These are phyloP conservation scores for Rhodotorula sp. DNA, from an alignment of 1,284 basidiomycete species.

Conservation along the genomic window DNA sequence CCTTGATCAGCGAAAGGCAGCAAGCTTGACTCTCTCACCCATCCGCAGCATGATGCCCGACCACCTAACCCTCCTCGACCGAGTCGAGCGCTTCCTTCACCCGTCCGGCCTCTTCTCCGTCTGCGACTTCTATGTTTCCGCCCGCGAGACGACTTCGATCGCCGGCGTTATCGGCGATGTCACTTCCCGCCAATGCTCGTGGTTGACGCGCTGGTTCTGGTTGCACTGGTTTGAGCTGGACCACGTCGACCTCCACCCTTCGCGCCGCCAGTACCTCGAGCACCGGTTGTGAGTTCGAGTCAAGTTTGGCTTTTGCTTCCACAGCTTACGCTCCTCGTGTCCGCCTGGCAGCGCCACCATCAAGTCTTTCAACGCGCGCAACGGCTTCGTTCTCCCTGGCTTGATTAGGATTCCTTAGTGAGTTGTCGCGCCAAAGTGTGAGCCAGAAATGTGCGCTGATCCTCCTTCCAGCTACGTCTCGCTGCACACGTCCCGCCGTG, in stretches of 20 bases:
- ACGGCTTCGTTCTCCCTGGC: conserved; percentile 67
- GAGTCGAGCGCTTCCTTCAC: conserved; percentile 67
- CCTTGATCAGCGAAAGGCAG: background rate
- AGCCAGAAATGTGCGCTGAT: no score
- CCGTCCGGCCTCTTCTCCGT: conserved; percentile 69
- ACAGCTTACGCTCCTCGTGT: no score
- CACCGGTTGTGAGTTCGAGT: conserved; percentile 59
- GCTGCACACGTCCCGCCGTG: conserved; percentile 32
- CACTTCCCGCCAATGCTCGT: conserved; percentile 66
- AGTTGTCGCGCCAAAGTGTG: background rate
- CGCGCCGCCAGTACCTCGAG: conserved; percentile 67
- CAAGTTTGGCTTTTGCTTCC: no score
- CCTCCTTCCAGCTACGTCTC: conserved; percentile 61
- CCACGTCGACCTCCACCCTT: conserved; percentile 67
- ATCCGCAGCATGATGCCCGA: conserved; percentile 37
- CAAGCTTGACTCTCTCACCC: background rate
- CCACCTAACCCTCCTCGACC: conserved; percentile 52
- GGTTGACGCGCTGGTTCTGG: conserved; percentile 69
- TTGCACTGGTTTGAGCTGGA: conserved; percentile 64
- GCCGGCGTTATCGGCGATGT: conserved; percentile 62
- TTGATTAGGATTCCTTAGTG: conserved; percentile 61
- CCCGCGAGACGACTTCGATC: conserved; percentile 57
- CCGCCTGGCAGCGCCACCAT: conserved; percentile 57
- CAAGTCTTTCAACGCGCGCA: conserved; percentile 53
- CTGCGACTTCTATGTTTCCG: conserved; percentile 77